These are phyloP conservation scores for Quercus dentata DNA, from an alignment of 306 rosid genomes.

Conservation along the genomic window DNA sequence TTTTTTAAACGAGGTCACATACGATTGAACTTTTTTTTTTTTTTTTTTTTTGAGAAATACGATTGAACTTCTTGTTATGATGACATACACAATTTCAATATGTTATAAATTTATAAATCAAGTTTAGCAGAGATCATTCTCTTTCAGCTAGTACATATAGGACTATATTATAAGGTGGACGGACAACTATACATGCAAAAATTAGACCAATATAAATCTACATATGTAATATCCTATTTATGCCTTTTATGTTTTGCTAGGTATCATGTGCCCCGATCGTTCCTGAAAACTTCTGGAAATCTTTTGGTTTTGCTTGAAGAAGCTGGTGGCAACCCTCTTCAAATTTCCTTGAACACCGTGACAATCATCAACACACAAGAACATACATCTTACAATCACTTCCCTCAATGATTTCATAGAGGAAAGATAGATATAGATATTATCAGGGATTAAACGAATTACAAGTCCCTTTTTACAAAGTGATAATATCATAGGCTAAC, in stretches of 20 bases:
- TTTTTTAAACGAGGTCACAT: no score
- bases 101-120: no score
- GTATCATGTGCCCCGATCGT: slow-evolving; percentile 74
- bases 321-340: slow-evolving; percentile 70
- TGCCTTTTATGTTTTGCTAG: slow-evolving; percentile 17
- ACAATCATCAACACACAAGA: slow-evolving; percentile 16
- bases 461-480: neutral
- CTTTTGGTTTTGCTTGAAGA: slow-evolving; percentile 57
- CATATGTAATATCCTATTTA: neutral
- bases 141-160: no score
- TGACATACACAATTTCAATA: no score
- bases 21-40: no score
- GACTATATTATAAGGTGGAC: no score
- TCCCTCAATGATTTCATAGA: neutral
- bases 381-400: neutral
- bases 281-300: slow-evolving; percentile 44
- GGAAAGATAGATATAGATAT: neutral
- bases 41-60: no score
- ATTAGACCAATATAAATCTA: neutral
- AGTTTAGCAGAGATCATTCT: no score
- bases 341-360: slow-evolving; percentile 39
- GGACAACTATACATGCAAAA: no score
- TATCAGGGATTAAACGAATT: neutral
- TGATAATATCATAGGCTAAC: neutral
- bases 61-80: no score